phyloP scores from a whole-genome alignment of 1,139 yeast genomes.

The Geotrichum candidum region DNA sequence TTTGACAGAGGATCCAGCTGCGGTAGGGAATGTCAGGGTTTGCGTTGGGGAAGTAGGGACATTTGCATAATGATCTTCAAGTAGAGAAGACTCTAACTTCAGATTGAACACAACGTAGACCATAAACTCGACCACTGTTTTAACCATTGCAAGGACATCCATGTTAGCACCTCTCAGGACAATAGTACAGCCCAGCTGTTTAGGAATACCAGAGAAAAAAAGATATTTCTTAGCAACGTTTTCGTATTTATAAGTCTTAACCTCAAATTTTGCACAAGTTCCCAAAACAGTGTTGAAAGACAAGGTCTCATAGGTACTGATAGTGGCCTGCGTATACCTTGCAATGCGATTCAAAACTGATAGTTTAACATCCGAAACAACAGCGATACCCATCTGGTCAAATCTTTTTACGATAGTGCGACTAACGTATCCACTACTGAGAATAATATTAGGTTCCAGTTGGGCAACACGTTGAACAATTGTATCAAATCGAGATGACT shows the following conservation, averaged over 20 bases:
- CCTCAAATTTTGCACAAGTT: constrained; percentile 63
- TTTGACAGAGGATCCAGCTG: neutral
- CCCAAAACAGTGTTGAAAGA: constrained; percentile 63
- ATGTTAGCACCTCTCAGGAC: constrained; percentile 67
- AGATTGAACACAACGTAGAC: constrained; percentile 70
- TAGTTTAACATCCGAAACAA: constrained; percentile 72
- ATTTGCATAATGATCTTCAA: constrained; percentile 65
- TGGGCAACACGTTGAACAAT: constrained; percentile 74
- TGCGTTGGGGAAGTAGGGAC: constrained; percentile 34
- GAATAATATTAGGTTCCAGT: constrained; percentile 70
- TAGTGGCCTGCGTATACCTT: constrained; percentile 75
- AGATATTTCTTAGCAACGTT: constrained; percentile 63
- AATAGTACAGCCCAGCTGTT: constrained; percentile 73
- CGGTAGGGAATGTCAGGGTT: neutral
- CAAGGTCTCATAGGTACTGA: constrained; percentile 60
- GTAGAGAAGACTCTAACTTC: constrained; percentile 72
- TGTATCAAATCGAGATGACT: constrained; percentile 74
- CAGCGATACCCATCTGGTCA: constrained; percentile 73
- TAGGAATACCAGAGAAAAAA: constrained; percentile 70
- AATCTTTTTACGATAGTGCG: constrained; percentile 73
- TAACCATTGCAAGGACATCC: constrained; percentile 56
- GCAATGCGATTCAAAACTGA: constrained; percentile 78
- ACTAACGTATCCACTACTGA: constrained; percentile 76
- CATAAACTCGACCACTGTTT: constrained; percentile 75
- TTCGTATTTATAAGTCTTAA: constrained; percentile 52